Conservation (phyloP, 306 rosid species). For the Trifolium dubium region DNA sequence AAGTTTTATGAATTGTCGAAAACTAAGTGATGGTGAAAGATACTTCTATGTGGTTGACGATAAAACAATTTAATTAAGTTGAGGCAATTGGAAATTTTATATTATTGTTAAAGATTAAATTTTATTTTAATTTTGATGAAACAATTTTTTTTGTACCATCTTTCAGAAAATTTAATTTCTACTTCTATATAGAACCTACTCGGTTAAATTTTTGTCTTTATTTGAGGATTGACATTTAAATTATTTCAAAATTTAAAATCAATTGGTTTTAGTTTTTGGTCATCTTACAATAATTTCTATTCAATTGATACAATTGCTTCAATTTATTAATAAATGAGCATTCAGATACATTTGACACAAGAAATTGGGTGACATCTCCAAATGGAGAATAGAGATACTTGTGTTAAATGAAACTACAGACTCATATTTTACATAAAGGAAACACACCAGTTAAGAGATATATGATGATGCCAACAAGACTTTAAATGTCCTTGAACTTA, state of each 20-base stretch:
- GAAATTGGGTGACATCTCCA: too few species aligned
- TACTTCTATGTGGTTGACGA: not conserved
- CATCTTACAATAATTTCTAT: not conserved
- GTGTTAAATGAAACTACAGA: too few species aligned
- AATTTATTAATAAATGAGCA: too few species aligned
- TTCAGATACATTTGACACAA: too few species aligned
- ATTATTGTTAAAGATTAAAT: not conserved
- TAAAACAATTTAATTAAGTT: too few species aligned
- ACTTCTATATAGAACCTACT: not conserved
- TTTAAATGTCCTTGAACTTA: too few species aligned
- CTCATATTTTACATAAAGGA: too few species aligned
- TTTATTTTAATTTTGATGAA: not conserved
- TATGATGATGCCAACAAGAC: too few species aligned
- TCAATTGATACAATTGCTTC: not conserved
- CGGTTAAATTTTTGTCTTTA: not conserved
- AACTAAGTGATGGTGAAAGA: not conserved
- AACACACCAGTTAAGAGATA: too few species aligned
- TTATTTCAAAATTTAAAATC: constrained; percentile 12
- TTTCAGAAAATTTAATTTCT: not conserved
- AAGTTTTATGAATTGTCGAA: too few species aligned
- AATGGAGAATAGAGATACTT: too few species aligned
- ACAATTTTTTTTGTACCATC: not conserved
- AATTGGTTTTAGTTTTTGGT: not conserved
- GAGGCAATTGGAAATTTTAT: not conserved
- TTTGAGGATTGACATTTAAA: not conserved